phyloP scores from a whole-genome alignment of 1,284 basidiomycete species.

The Exsudoporus floridanus region DNA sequence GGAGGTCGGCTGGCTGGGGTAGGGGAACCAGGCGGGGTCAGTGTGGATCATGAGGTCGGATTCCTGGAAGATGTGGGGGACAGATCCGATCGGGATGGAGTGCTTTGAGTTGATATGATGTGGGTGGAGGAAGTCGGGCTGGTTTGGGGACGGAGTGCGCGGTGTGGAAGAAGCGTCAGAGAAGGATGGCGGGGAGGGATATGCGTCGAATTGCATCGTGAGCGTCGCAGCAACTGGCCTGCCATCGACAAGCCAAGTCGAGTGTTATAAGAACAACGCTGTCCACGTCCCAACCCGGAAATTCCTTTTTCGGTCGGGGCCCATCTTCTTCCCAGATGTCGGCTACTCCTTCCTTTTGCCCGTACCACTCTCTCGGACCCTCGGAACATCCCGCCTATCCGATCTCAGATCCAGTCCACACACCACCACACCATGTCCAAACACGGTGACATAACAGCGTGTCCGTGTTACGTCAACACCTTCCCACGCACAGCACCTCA shows the following conservation, averaged over 20 bases:
- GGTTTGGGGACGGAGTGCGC: slow-evolving; percentile 64
- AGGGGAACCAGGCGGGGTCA: slow-evolving; percentile 30
- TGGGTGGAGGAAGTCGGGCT: slow-evolving; percentile 42
- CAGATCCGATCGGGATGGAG: slow-evolving; percentile 46
- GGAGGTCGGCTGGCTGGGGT: slow-evolving; percentile 46
- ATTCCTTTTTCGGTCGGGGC: slow-evolving; percentile 21
- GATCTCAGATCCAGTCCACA: slow-evolving; percentile 34
- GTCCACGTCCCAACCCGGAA: slow-evolving; percentile 24
- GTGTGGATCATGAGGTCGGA: slow-evolving; percentile 39
- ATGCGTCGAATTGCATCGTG: slow-evolving; percentile 65
- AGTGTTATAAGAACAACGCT: slow-evolving; percentile 39
- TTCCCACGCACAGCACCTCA: slow-evolving; percentile 36
- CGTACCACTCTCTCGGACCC: slow-evolving; percentile 33
- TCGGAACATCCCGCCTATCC: slow-evolving; percentile 35
- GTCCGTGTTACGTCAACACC: slow-evolving; percentile 35
- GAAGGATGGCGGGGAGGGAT: slow-evolving; percentile 51
- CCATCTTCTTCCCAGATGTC: slow-evolving; percentile 39
- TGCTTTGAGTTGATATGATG: slow-evolving; percentile 38
- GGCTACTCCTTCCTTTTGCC: slow-evolving; percentile 39
- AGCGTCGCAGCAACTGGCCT: slow-evolving; percentile 23
- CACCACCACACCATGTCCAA: slow-evolving; percentile 15
- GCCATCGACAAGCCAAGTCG: slow-evolving; percentile 9
- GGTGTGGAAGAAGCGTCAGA: slow-evolving; percentile 60
- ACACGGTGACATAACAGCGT: slow-evolving; percentile 37
- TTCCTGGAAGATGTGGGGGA: slow-evolving; percentile 53